Evolutionary conservation across 192 early-diverging fungal species (phyloP).

Genomic region (Spizellomyces punctatus): DNA sequence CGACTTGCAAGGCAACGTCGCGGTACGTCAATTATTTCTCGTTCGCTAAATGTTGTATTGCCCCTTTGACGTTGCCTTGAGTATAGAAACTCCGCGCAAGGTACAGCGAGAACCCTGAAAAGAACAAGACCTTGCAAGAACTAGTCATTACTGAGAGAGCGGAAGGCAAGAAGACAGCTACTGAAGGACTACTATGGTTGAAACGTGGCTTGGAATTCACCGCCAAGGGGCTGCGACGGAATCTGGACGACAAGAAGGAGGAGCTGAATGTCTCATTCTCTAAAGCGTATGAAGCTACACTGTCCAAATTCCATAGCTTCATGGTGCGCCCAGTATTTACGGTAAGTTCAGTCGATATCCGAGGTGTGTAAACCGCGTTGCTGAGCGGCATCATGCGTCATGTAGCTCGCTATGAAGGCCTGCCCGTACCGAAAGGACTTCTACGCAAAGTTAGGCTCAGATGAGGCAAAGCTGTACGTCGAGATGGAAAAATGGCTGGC

Average conservation of each 20-base stretch:
- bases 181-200: slow-evolving; percentile 93
- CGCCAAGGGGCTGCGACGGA: slow-evolving; percentile 45
- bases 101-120: slow-evolving; percentile 65
- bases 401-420: slow-evolving; percentile 83
- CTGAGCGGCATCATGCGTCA: not conserved
- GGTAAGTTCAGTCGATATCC: slow-evolving; percentile 11
- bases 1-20: slow-evolving; percentile 92
- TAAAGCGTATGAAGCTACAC: slow-evolving; percentile 47
- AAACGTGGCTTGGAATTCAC: slow-evolving; percentile 65
- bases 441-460: slow-evolving; percentile 78
- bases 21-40: slow-evolving; percentile 48
- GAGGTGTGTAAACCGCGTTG: not conserved
- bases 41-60: not conserved
- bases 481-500: slow-evolving; percentile 71
- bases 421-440: slow-evolving; percentile 90
- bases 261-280: slow-evolving; percentile 48
- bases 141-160: slow-evolving; percentile 72
- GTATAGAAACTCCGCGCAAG: slow-evolving; percentile 80
- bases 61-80: not conserved
- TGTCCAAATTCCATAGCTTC: slow-evolving; percentile 51
- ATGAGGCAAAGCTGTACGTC: slow-evolving; percentile 53
- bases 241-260: slow-evolving; percentile 44
- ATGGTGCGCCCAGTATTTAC: slow-evolving; percentile 56
- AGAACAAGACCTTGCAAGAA: slow-evolving; percentile 79
- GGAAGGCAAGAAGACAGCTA: slow-evolving; percentile 84